Percentiles rank a stretch among this genome's conserved stretches.
Conservation (phyloP, 1,284 basidiomycete genomes). For the Ceratobasidium sp. region DNA sequence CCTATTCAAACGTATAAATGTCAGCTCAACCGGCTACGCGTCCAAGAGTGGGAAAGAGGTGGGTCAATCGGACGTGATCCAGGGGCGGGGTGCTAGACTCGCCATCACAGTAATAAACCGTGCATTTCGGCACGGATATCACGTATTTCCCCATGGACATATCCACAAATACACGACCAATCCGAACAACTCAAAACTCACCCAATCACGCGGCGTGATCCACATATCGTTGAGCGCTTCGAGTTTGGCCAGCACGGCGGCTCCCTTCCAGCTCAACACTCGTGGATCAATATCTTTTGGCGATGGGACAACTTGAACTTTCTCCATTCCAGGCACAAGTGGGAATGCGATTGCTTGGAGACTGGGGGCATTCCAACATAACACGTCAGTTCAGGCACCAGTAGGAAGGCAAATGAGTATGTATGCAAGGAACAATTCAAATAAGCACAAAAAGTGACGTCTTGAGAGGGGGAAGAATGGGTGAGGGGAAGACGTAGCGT, state of each 20-base stretch:
- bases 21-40: neutral
- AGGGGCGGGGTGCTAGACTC: neutral
- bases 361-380: conserved; percentile 51
- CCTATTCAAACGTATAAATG: conserved; percentile 55
- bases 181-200: conserved; percentile 50
- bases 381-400: neutral
- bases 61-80: neutral
- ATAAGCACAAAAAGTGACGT: no score
- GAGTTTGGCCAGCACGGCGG: conserved; percentile 90
- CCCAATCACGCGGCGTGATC: conserved; percentile 88
- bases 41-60: neutral
- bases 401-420: conserved; percentile 43
- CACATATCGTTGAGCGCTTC: conserved; percentile 88
- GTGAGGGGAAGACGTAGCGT: no score
- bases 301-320: conserved; percentile 86
- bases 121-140: neutral
- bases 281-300: conserved; percentile 91
- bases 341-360: conserved; percentile 85
- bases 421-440: conserved; percentile 38
- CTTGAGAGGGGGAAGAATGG: no score
- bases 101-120: neutral
- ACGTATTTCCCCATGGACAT: neutral
- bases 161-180: neutral
- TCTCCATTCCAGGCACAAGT: conserved; percentile 76
- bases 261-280: conserved; percentile 93